A percentile compares a stretch with the other conserved stretches of the same genome.
Conservation (phyloP, 2,329 filamentous ascomycete species). For the Penicillium frequentans region DNA sequence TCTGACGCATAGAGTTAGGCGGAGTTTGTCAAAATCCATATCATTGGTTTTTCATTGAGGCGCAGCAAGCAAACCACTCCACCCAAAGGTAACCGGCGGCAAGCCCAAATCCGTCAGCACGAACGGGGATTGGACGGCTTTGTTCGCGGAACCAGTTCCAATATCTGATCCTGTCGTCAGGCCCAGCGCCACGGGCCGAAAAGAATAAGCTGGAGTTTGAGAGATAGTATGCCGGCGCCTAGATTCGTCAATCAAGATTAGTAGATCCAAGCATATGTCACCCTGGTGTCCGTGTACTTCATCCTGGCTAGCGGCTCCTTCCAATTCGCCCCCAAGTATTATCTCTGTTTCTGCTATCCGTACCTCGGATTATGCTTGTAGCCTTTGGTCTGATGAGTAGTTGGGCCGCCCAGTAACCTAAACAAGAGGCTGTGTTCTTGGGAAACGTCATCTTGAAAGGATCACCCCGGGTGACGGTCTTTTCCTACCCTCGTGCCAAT, state of each 20-base stretch:
- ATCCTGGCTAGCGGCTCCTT: neutral
- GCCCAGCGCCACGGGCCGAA: neutral
- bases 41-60: slow-evolving; percentile 14
- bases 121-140: slow-evolving; percentile 5
- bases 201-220: neutral
- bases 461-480: neutral
- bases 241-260: neutral
- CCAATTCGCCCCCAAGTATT: neutral
- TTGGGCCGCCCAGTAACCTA: neutral
- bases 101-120: slow-evolving; percentile 8
- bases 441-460: neutral
- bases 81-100: slow-evolving; percentile 4
- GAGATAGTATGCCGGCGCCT: neutral
- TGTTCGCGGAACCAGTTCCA: neutral
- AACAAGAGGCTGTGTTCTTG: neutral
- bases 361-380: neutral
- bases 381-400: neutral
- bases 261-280: neutral
- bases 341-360: neutral
- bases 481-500: neutral
- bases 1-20: slow-evolving; percentile 6
- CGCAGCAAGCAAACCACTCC: slow-evolving; percentile 9
- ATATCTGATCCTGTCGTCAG: neutral
- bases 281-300: neutral
- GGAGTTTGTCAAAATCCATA: neutral